Conservation (phyloP, 352 stramenopile species). For the Thalassiosira delicatula region DNA sequence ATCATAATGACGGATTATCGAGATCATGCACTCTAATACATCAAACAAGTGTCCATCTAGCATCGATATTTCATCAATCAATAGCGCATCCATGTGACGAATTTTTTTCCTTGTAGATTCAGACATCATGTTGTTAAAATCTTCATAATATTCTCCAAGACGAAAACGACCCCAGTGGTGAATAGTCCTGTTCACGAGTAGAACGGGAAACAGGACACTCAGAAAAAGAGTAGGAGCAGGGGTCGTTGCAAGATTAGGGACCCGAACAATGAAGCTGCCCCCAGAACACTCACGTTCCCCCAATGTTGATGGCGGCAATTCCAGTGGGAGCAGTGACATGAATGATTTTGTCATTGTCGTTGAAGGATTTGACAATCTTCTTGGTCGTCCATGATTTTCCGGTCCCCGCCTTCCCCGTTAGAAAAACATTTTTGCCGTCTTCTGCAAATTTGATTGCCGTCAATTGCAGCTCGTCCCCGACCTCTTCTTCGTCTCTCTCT, state of each 20-base stretch:
- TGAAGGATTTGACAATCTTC: slow-evolving; percentile 35
- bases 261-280: no score
- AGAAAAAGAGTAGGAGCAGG: no score
- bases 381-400: slow-evolving; percentile 71
- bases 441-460: slow-evolving; percentile 58
- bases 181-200: slow-evolving; percentile 80
- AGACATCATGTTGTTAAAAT: slow-evolving; percentile 64
- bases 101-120: slow-evolving; percentile 43
- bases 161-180: slow-evolving; percentile 90
- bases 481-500: slow-evolving; percentile 21
- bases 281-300: slow-evolving; percentile 81
- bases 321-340: slow-evolving; percentile 90
- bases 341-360: slow-evolving; percentile 35
- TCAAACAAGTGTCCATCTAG: slow-evolving; percentile 81
- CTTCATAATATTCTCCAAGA: slow-evolving; percentile 66
- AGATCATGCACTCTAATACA: slow-evolving; percentile 79
- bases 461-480: slow-evolving; percentile 53
- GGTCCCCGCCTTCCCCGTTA: slow-evolving; percentile 70
- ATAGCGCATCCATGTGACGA: slow-evolving; percentile 66
- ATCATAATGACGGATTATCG: slow-evolving; percentile 83
- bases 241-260: no score
- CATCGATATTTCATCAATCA: slow-evolving; percentile 95
- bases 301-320: slow-evolving; percentile 82
- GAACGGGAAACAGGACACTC: no score
- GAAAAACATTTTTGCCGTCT: slow-evolving; percentile 65